Conservation (phyloP, 2,329 filamentous ascomycete species). For the Pyrenophora seminiperda region DNA sequence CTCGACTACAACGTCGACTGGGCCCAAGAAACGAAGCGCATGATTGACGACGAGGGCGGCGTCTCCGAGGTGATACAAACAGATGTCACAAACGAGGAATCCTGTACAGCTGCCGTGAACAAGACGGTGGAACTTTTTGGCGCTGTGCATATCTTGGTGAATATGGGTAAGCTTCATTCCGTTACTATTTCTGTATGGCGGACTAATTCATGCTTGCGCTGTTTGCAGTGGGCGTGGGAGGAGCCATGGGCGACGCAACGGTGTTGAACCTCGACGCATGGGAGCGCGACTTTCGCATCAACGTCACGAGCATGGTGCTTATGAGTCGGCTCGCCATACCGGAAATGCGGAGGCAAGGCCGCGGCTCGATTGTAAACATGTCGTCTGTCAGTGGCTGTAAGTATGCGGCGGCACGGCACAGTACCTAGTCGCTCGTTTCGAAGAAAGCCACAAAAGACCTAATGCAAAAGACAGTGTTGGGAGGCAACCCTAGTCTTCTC, state of each 20-base stretch:
- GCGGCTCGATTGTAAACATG: constrained; percentile 78
- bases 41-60: constrained; percentile 67
- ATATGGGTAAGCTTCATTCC: not conserved
- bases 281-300: constrained; percentile 67
- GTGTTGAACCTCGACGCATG: constrained; percentile 61
- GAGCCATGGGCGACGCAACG: constrained; percentile 58
- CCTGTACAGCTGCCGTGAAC: not conserved
- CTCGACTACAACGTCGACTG: constrained; percentile 74
- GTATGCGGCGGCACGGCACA: too few relatives aligned
- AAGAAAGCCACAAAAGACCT: not conserved
- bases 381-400: constrained; percentile 72
- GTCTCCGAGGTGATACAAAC: constrained; percentile 62
- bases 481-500: constrained; percentile 59
- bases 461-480: constrained; percentile 26
- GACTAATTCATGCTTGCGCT: too few relatives aligned
- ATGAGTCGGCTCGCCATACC: constrained; percentile 73
- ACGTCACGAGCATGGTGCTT: constrained; percentile 79
- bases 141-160: not conserved
- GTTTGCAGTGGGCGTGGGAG: constrained; percentile 59
- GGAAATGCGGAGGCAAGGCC: constrained; percentile 67
- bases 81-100: not conserved
- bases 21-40: constrained; percentile 70
- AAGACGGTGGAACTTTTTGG: not conserved
- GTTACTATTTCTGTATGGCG: too few relatives aligned
- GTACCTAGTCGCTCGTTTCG: too few relatives aligned